Conservation (phyloP, 2,329 filamentous ascomycete genomes). For the Chaetomium globosum region DNA sequence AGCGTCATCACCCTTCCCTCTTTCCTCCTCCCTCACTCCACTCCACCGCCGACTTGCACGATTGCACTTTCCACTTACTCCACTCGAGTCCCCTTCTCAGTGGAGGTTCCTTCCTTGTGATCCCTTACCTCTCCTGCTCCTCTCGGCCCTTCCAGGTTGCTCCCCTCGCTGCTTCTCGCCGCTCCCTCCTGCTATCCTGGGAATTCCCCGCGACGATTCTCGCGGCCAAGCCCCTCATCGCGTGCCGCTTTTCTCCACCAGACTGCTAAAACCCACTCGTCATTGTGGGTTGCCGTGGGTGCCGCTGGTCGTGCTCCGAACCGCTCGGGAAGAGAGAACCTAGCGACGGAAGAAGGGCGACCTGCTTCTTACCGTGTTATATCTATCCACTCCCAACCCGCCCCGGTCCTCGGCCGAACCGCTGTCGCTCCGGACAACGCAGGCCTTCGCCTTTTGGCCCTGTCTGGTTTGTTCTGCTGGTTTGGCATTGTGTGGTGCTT, state of each 20-base stretch:
- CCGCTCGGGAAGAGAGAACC: slow-evolving; percentile 21
- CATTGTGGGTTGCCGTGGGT: slow-evolving; percentile 8
- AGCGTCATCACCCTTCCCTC: slow-evolving; percentile 5
- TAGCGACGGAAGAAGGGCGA: not conserved
- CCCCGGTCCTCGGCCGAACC: slow-evolving; percentile 15
- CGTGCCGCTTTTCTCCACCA: slow-evolving; percentile 29
- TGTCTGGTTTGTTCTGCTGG: slow-evolving; percentile 9
- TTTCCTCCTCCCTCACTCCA: slow-evolving; percentile 11
- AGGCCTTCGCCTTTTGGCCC: slow-evolving; percentile 14
- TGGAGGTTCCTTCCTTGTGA: slow-evolving; percentile 5
- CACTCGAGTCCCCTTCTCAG: not conserved
- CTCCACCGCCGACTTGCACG: not conserved
- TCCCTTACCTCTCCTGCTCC: not conserved
- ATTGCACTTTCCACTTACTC: not conserved
- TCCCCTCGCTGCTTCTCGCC: slow-evolving; percentile 6
- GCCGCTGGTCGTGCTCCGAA: slow-evolving; percentile 25
- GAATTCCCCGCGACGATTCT: slow-evolving; percentile 6
- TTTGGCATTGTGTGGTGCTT: not conserved
- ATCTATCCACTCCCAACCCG: slow-evolving; percentile 11
- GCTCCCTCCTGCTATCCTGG: not conserved
- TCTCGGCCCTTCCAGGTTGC: slow-evolving; percentile 7
- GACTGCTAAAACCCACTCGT: slow-evolving; percentile 23
- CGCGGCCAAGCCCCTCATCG: slow-evolving; percentile 20
- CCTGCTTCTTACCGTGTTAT: slow-evolving; percentile 1
- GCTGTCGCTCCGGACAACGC: slow-evolving; percentile 30